Conservation (phyloP, 768 basidiomycete species). For the Favolaschia claudopus region DNA sequence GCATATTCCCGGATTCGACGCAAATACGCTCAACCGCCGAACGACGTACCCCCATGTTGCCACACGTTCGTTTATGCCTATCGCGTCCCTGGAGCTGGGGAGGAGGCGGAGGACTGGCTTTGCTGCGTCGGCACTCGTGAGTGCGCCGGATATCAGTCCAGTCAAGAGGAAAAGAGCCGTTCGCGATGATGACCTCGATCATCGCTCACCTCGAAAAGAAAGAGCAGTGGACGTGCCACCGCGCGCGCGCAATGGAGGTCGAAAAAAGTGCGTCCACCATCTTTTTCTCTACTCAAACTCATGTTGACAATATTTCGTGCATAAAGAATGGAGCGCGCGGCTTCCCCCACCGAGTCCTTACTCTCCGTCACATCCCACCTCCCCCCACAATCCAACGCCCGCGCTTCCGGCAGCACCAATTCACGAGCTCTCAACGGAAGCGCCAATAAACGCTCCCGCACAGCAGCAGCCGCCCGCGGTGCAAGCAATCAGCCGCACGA, state of each 20-base stretch:
- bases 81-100: conserved; percentile 66
- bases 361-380: conserved; percentile 76
- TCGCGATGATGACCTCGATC: conserved; percentile 72
- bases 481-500: conserved; percentile 49
- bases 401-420: conserved; percentile 27
- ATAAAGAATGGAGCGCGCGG: conserved; percentile 71
- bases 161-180: conserved; percentile 65
- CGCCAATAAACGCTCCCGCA: conserved; percentile 54
- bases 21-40: conserved; percentile 60
- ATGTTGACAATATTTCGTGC: neutral
- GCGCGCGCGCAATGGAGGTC: conserved; percentile 59
- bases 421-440: conserved; percentile 35
- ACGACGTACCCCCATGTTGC: conserved; percentile 83
- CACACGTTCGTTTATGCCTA: conserved; percentile 70
- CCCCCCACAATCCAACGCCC: conserved; percentile 41
- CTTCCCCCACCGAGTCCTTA: conserved; percentile 78
- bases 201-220: conserved; percentile 72
- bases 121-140: conserved; percentile 61
- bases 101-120: conserved; percentile 65
- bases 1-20: conserved; percentile 69
- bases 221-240: conserved; percentile 52
- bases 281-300: conserved; percentile 1
- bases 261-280: conserved; percentile 64
- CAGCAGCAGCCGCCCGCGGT: conserved; percentile 48
- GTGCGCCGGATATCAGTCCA: conserved; percentile 66